Base-by-base conservation (phyloP, 2,329 filamentous ascomycete species). In the Zasmidium citrigriseum region DNA sequence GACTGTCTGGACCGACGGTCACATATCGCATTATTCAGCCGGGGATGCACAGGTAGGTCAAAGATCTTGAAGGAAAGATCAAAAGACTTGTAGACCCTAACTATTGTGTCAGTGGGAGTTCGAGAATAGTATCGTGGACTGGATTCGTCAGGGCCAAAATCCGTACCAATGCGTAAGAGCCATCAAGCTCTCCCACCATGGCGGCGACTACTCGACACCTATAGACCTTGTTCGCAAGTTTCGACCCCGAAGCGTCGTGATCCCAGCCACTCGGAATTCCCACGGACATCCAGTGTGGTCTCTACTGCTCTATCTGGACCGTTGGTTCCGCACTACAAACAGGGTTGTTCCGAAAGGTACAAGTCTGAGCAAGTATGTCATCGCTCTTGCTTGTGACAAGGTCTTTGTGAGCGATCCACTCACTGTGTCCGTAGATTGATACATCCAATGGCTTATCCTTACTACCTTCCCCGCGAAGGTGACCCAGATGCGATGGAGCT, bases 11-110 rank as follows among this genome's bases (percentile, higher is more conserved):
- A 55, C 53, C 2, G 53, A 55, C 21, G 53, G 53, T 7, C 53
- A 55, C 12, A 48, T 55, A 18, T 55, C 53, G 2, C 53, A 55
- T 23, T 55, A 55, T 46, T 29, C 45, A 21, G 53, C 53, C 25
- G 53, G 53, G 11, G 53, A 55, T 24, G 53, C 53, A 38, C 52
- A 55, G 45, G 38, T 54, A 46, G 34, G 20, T 11, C 1, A 25
- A 25, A n/a, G 47, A 50, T 5, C 14, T 27, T 9, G 23, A 50
- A 27, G 14, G 27, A 7, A 14, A 34, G 27, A 7, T 34, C 27
- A 7, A 34, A 7, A 14, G 27, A 34, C 27, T 7, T 14, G 27
- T 34, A 34, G 7, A 34, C n/a, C n/a, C n/a, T n/a, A 34, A 34
- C 7, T 14, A 34, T 7, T 34, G 7, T 14, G 14, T 14, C 7